Conservation (phyloP, 2,329 filamentous ascomycete genomes). For the Trichoderma afroharzianum region DNA sequence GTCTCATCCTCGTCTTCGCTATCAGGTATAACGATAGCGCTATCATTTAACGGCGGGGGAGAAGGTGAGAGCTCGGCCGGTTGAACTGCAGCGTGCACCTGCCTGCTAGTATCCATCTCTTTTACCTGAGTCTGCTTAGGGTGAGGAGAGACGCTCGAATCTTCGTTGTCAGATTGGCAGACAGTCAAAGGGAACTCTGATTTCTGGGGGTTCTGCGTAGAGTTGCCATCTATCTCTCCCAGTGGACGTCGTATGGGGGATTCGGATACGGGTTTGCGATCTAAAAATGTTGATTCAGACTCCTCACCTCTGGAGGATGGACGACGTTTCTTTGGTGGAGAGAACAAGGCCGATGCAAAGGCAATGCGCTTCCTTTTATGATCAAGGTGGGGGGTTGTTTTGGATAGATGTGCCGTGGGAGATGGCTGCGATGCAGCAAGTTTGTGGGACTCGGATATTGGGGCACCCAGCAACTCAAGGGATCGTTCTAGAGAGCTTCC, state of each 20-base stretch:
- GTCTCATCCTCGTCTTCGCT: neutral
- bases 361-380: slow-evolving; percentile 8
- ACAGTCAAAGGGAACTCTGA: neutral
- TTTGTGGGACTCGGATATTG: neutral
- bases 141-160: neutral
- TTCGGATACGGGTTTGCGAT: neutral
- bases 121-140: neutral
- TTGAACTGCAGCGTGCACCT: neutral
- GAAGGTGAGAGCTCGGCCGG: neutral
- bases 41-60: neutral
- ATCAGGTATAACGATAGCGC: slow-evolving; percentile 10
- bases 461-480: neutral
- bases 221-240: slow-evolving; percentile 25
- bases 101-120: neutral
- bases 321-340: slow-evolving; percentile 23
- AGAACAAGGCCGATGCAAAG: neutral
- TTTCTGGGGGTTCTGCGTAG: slow-evolving; percentile 9
- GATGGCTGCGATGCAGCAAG: neutral
- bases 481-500: neutral
- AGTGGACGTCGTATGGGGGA: slow-evolving; percentile 23
- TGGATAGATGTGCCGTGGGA: neutral
- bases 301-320: neutral
- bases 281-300: neutral
- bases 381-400: slow-evolving; percentile 10
- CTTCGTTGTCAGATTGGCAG: neutral